Evolutionary conservation across 768 basidiomycete genomes (phyloP).

Genomic region (Collybia sordida): DNA sequence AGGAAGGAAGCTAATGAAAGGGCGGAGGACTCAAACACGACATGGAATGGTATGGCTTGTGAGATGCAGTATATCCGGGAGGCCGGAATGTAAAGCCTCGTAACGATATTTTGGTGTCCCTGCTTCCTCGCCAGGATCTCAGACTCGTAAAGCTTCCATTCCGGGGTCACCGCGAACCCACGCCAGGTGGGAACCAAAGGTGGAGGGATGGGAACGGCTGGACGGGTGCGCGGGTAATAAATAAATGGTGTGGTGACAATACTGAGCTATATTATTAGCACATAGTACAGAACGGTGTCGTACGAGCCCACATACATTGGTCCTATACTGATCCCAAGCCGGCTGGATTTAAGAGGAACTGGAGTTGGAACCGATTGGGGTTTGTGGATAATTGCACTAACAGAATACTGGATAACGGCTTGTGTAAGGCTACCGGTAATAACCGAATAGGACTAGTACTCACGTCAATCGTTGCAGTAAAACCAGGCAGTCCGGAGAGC

Average conservation of each 20-base stretch:
- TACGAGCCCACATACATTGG: conserved; percentile 42
- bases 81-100: conserved; percentile 52
- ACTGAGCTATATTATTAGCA: conserved; percentile 38
- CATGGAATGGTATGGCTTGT: conserved; percentile 65
- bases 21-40: conserved; percentile 56
- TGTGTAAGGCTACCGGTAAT: no score
- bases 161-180: conserved; percentile 43
- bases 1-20: conserved; percentile 59
- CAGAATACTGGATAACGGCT: conserved; percentile 44
- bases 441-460: conserved; percentile 4
- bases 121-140: conserved; percentile 36
- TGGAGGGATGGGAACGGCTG: conserved; percentile 49
- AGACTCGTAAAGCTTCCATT: conserved; percentile 52
- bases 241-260: conserved; percentile 53
- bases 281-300: not conserved
- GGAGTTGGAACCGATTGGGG: conserved; percentile 36
- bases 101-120: conserved; percentile 37
- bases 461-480: conserved; percentile 60
- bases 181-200: conserved; percentile 33
- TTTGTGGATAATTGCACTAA: conserved; percentile 53
- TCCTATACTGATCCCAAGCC: conserved; percentile 52
- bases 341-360: conserved; percentile 48
- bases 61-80: conserved; percentile 58
- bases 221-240: conserved; percentile 67
- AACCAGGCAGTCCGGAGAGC: conserved; percentile 71